Percentiles rank a stretch among this genome's conserved stretches.
Conservation (phyloP, 192 early-diverging fungal species). For the Coemansia aciculifera region DNA sequence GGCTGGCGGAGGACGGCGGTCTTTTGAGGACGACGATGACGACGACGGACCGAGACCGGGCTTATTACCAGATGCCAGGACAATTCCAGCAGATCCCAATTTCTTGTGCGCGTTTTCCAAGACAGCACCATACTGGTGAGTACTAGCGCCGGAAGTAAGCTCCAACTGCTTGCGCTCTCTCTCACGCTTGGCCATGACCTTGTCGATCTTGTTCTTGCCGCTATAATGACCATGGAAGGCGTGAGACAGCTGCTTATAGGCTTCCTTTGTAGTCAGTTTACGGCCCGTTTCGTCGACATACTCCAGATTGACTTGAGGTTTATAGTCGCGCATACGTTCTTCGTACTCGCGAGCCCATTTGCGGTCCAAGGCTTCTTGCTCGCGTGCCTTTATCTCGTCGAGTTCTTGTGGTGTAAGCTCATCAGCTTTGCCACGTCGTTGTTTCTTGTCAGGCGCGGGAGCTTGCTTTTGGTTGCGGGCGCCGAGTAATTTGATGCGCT, state of each 20-base stretch:
- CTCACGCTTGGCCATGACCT: slow-evolving; percentile 76
- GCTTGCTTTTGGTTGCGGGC: neutral
- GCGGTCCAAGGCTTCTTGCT: slow-evolving; percentile 58
- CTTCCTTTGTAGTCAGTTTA: slow-evolving; percentile 82
- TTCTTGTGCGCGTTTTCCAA: slow-evolving; percentile 70
- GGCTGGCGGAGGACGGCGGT: neutral
- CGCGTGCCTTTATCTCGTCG: slow-evolving; percentile 40
- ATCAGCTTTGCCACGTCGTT: slow-evolving; percentile 47
- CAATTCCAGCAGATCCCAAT: slow-evolving; percentile 75
- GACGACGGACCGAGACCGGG: neutral
- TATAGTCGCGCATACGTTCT: slow-evolving; percentile 87
- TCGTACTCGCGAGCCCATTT: slow-evolving; percentile 72
- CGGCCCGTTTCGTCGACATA: slow-evolving; percentile 90
- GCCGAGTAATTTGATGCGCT: slow-evolving; percentile 67
- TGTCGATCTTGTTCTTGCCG: slow-evolving; percentile 95
- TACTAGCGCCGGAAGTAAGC: slow-evolving; percentile 72
- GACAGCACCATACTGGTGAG: slow-evolving; percentile 72
- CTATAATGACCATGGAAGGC: slow-evolving; percentile 94
- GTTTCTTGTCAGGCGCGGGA: neutral
- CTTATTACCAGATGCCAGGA: slow-evolving; percentile 73
- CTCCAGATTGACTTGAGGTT: slow-evolving; percentile 84
- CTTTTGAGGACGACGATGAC: slow-evolving; percentile 3
- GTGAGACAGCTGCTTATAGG: slow-evolving; percentile 86
- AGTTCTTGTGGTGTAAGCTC: slow-evolving; percentile 37
- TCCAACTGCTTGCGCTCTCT: slow-evolving; percentile 76